phyloP scores from a whole-genome alignment of 352 stramenopile species.

The Phytophthora cryptogea region DNA sequence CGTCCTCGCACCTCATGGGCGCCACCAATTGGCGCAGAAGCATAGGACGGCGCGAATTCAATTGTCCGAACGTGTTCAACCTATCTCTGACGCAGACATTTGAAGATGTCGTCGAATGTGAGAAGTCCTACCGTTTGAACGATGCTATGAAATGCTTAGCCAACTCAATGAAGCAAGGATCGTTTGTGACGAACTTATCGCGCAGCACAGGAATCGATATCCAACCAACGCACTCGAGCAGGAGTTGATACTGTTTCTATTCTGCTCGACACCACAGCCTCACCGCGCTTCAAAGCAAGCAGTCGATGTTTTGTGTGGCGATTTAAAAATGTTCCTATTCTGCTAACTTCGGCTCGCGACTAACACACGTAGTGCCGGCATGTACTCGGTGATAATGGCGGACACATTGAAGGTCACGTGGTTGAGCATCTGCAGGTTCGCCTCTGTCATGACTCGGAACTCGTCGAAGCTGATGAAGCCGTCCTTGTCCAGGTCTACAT shows the following conservation, averaged over 20 bases:
- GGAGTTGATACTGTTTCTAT: too few species aligned
- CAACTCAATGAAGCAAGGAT: too few species aligned
- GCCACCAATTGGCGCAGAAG: background rate
- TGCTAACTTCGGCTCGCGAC: slow-evolving; percentile 25
- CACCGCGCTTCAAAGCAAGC: background rate
- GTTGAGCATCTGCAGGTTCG: slow-evolving; percentile 79
- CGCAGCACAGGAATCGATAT: too few species aligned
- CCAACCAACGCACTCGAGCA: too few species aligned
- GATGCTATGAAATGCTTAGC: background rate
- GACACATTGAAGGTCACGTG: slow-evolving; percentile 86
- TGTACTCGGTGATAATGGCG: slow-evolving; percentile 73
- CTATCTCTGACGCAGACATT: too few species aligned
- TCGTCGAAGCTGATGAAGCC: slow-evolving; percentile 81
- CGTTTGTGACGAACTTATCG: too few species aligned
- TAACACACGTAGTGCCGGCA: slow-evolving; percentile 66
- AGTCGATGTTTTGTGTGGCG: background rate
- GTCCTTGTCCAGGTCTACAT: slow-evolving; percentile 69
- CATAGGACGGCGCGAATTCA: background rate
- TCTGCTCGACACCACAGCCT: too few species aligned
- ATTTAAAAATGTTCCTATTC: background rate
- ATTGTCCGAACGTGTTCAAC: too few species aligned
- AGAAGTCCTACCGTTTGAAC: background rate
- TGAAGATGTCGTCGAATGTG: background rate
- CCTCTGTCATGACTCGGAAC: slow-evolving; percentile 59
- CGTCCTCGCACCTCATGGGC: too few species aligned